A percentile compares a stretch with the other conserved stretches of the same genome.
phyloP scores from a whole-genome alignment of 352 stramenopile genomes.

The Pseudoperonospora humuli region DNA sequence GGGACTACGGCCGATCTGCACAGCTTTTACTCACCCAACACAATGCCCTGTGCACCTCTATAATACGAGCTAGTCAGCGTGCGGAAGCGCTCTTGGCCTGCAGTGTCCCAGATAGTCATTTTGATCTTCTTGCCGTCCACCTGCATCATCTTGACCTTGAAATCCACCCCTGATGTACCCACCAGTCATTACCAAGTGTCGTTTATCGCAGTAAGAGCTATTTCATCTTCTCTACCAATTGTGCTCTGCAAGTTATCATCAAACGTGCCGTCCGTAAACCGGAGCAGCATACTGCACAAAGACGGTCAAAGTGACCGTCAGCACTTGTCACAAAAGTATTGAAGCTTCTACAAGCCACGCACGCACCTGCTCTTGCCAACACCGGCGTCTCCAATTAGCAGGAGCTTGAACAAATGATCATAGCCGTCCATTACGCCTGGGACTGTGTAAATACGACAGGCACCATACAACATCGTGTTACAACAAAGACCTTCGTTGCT shows the following conservation, averaged over 20 bases:
- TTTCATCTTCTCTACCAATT: conserved; percentile 72
- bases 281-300: conserved; percentile 89
- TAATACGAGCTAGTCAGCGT: conserved; percentile 98
- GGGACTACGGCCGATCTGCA: background rate
- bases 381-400: conserved; percentile 96
- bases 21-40: conserved; percentile 71
- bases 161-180: conserved; percentile 81
- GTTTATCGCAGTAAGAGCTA: background rate
- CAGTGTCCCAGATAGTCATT: conserved; percentile 98
- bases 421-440: conserved; percentile 72
- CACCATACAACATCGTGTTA: conserved; percentile 10
- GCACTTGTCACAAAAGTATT: conserved; percentile 49
- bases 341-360: background rate
- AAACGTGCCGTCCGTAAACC: conserved; percentile 97
- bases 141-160: conserved; percentile 98
- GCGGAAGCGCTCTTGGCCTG: conserved; percentile 96
- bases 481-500: conserved; percentile 2
- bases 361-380: conserved; percentile 94
- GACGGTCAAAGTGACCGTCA: conserved; percentile 3
- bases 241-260: conserved; percentile 97
- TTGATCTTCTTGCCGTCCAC: conserved; percentile 95
- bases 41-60: conserved; percentile 94
- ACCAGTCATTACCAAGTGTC: background rate
- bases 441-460: conserved; percentile 8
- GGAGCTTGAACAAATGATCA: conserved; percentile 98